Percentiles rank a stretch among this genome's conserved stretches.
These are phyloP conservation scores for Astrothelium subdiscretum DNA, from an alignment of 495 filamentous ascomycete genomes.

Conservation along the genomic window DNA sequence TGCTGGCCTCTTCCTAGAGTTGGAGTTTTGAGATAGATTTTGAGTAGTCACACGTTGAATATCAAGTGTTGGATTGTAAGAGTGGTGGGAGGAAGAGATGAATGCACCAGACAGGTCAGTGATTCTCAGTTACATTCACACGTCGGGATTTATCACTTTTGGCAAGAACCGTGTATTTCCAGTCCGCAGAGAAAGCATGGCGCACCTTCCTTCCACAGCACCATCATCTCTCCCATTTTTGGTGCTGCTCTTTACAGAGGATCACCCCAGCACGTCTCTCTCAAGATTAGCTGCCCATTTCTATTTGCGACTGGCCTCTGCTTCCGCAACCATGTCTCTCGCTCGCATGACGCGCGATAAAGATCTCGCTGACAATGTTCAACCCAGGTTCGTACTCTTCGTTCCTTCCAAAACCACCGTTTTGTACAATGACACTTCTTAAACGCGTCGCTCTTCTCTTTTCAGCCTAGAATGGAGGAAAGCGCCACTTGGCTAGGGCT, in stretches of 20 bases:
- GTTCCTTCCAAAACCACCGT: neutral
- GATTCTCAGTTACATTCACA: conserved; percentile 4
- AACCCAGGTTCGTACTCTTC: neutral
- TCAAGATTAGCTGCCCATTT: no score
- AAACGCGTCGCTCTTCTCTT: conserved; percentile 7
- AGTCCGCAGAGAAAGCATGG: neutral
- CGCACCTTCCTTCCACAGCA: neutral
- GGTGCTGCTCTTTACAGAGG: neutral
- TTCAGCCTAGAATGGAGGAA: no score
- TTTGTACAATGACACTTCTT: neutral
- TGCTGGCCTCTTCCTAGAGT: no score
- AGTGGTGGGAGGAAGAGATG: conserved; percentile 34
- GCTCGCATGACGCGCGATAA: neutral
- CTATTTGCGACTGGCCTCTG: neutral
- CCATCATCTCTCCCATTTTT: neutral
- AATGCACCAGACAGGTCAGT: conserved; percentile 61
- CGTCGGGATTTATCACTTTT: neutral
- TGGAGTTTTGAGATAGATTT: neutral
- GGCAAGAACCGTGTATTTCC: neutral
- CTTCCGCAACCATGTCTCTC: neutral
- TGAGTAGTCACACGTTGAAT: neutral
- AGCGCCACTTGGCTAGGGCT: no score
- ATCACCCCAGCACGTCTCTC: no score
- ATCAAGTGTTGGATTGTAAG: neutral
- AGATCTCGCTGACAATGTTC: neutral